Conservation (phyloP, 208 protist species). For the Giardia muris region DNA sequence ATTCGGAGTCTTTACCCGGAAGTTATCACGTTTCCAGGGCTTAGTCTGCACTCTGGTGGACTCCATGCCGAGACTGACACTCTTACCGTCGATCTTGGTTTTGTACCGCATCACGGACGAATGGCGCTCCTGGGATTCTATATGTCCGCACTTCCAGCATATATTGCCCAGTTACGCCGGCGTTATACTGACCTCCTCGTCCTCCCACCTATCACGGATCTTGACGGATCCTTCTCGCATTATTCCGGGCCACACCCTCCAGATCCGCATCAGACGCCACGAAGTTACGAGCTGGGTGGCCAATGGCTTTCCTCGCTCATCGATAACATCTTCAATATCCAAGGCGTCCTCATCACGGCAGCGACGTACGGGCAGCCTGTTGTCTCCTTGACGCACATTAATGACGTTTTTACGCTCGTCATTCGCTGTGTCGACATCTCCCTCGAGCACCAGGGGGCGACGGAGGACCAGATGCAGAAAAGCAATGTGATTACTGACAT, state of each 20-base stretch:
- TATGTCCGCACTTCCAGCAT: background rate
- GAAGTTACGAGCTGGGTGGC: background rate
- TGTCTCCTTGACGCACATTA: background rate
- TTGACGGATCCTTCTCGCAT: background rate
- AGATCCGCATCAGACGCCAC: background rate
- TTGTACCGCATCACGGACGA: background rate
- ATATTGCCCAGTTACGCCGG: background rate
- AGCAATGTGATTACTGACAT: background rate
- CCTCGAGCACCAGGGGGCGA: background rate
- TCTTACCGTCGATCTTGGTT: background rate
- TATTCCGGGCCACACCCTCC: background rate
- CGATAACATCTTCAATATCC: background rate
- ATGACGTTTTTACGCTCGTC: background rate
- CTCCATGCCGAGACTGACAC: background rate
- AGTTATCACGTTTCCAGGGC: background rate
- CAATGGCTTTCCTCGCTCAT: background rate
- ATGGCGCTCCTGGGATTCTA: background rate
- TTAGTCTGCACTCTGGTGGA: background rate
- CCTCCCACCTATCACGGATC: background rate
- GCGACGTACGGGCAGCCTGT: background rate
- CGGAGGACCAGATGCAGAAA: too few species aligned
- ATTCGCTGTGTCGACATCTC: background rate
- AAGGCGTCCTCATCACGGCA: background rate
- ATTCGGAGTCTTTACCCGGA: background rate
- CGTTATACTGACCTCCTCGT: background rate